Evolutionary conservation across 371 early-diverging fungal genomes (phyloP).

Genomic region (Mortierella sp.): DNA sequence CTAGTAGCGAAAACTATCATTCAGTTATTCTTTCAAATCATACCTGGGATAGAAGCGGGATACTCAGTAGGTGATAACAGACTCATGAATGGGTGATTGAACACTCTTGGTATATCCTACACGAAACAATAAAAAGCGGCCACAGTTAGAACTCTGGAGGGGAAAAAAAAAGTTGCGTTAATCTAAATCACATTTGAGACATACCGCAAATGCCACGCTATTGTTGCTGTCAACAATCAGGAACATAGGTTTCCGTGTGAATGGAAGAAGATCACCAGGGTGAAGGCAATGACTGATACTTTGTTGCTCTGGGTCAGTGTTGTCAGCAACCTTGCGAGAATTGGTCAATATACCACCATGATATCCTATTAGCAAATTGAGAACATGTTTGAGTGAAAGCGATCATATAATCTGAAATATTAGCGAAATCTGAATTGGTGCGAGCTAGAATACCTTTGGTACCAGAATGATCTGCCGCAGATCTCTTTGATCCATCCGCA

Average conservation of each 20-base stretch:
- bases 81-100: constrained; percentile 88
- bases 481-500: constrained; percentile 83
- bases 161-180: too few species aligned
- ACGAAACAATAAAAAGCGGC: neutral
- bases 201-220: constrained; percentile 81
- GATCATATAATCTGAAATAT: neutral
- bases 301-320: constrained; percentile 55
- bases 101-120: constrained; percentile 79
- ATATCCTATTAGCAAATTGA: constrained; percentile 63
- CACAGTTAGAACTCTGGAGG: too few species aligned
- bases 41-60: constrained; percentile 83
- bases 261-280: constrained; percentile 92
- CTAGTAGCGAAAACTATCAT: too few species aligned
- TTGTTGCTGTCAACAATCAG: constrained; percentile 92
- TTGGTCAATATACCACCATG: constrained; percentile 76
- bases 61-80: constrained; percentile 92
- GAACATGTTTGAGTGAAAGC: neutral
- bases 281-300: constrained; percentile 82
- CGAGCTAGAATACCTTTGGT: constrained; percentile 24
- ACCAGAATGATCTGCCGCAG: constrained; percentile 37
- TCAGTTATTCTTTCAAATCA: neutral
- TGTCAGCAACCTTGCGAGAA: constrained; percentile 56
- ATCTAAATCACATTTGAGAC: neutral
- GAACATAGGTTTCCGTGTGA: constrained; percentile 94
- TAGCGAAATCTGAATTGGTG: neutral